Evolutionary conservation across 305 asterid species (phyloP).

Genomic region (Fraxinus nigra): DNA sequence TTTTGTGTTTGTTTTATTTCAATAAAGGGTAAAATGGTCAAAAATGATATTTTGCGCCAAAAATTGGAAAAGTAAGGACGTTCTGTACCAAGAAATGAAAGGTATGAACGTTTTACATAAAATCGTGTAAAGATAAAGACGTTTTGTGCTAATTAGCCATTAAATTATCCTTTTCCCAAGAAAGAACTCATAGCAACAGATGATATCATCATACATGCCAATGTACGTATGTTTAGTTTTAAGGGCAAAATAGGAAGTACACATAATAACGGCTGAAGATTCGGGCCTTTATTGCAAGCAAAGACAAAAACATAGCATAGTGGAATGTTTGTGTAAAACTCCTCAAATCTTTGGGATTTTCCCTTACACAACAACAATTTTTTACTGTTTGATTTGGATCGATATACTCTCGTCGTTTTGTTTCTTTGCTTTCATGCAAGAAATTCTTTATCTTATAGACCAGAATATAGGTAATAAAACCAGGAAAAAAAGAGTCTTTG

Average conservation of each 20-base stretch:
- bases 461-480: no score
- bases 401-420: slow-evolving; percentile 27
- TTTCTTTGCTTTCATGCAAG: slow-evolving; percentile 65
- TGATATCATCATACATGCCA: neutral
- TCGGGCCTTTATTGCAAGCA: neutral
- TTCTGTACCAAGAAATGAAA: no score
- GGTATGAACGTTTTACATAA: no score
- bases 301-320: neutral
- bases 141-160: neutral
- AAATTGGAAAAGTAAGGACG: no score
- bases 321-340: neutral
- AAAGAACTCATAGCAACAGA: neutral
- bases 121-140: no score
- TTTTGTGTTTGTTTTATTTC: no score
- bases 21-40: no score
- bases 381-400: slow-evolving; percentile 33
- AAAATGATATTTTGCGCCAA: no score
- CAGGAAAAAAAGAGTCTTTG: no score
- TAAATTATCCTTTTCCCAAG: neutral
- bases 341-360: neutral
- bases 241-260: neutral
- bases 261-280: neutral
- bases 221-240: neutral
- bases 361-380: slow-evolving; percentile 9
- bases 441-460: slow-evolving; percentile 51